Conservation (phyloP, 2,329 filamentous ascomycete species). For the Emergomyces orientalis region DNA sequence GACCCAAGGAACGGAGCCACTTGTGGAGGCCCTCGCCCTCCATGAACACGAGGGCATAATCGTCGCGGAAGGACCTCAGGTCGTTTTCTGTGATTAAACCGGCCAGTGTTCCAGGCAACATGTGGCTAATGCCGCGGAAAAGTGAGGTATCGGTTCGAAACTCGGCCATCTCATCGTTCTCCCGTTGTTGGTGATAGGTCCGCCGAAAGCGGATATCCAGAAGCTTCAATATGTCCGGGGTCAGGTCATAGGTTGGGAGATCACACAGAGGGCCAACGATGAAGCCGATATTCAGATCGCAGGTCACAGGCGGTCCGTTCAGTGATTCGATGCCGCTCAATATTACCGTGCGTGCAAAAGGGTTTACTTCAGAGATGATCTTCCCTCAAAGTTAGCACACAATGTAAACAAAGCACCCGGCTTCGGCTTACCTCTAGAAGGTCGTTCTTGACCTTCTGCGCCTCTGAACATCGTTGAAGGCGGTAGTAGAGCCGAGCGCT, state of each 20-base stretch:
- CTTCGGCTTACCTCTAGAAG: neutral
- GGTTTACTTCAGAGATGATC: neutral
- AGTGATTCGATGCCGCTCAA: neutral
- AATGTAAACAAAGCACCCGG: neutral
- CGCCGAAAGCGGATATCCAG: neutral
- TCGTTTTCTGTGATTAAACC: conserved; percentile 1
- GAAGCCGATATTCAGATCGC: neutral
- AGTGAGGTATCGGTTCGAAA: neutral
- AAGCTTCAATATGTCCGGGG: neutral
- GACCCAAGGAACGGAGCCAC: neutral
- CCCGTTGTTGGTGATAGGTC: neutral
- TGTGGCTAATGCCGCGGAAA: neutral
- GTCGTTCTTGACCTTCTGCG: too few relatives aligned
- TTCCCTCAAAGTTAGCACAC: conserved; percentile 1
- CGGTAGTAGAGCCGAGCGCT: too few relatives aligned
- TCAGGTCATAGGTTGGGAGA: neutral
- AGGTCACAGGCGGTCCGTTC: conserved; percentile 2
- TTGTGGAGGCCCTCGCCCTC: neutral
- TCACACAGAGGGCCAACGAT: conserved; percentile 1
- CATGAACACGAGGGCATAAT: conserved; percentile 1
- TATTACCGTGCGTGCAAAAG: conserved; percentile 3
- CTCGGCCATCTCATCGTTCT: neutral
- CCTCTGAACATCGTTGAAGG: too few relatives aligned
- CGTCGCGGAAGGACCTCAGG: conserved; percentile 1
- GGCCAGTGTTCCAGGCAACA: neutral